Evolutionary conservation across 2,329 filamentous ascomycete species (phyloP), one percentile per base, ranked within the genome.

Genomic region (Didymella segeticola): DNA sequence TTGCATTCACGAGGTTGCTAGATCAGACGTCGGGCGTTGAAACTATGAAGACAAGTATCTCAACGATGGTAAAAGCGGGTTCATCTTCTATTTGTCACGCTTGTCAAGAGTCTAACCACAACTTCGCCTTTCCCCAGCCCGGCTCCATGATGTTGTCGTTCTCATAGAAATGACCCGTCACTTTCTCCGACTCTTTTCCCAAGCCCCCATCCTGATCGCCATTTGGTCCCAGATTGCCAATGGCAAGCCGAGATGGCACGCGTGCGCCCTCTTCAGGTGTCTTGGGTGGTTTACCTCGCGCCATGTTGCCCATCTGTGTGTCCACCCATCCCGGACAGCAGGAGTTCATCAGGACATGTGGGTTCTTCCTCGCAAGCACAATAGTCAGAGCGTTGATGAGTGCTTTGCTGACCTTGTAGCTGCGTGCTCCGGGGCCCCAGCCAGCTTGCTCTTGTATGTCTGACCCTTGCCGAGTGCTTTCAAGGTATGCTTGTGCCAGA

Each of bases 261-360:
- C 56, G 45, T 14, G 56, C 52, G 9, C 65, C 58, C 20, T 62
- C 47, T 41, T 63, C 58, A n/a, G 38, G 25, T 14, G 58, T 66
- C 55, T 66, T 61, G 2, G 58, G 57, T 22, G 60, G 58, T 20
- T 15, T 62, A 9, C 58, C 67, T 5, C 46, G 34, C 12, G 54
- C 23, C n/a, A 10, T 4, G 9, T 58, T 55, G 1, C 64, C 67
- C 61, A 68, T 69, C 5, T 61, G 63, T 7, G 59, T 66, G 33
- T 67, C 42, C 2, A 60, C 56, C 63, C 62, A 70, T 0, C 66
- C 64, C 0, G 63, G 64, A 33, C 64, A 70, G 38, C 57, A 63
- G 22, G 31, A 57, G 27, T 63, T 63, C 1, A 65, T 26, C 5
- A 42, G 12, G 4, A 59, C 46, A 15, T 26, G 9, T 15, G 47